These are phyloP conservation scores for Agaricus subrufescens DNA, from an alignment of 768 basidiomycete genomes.

Conservation along the genomic window DNA sequence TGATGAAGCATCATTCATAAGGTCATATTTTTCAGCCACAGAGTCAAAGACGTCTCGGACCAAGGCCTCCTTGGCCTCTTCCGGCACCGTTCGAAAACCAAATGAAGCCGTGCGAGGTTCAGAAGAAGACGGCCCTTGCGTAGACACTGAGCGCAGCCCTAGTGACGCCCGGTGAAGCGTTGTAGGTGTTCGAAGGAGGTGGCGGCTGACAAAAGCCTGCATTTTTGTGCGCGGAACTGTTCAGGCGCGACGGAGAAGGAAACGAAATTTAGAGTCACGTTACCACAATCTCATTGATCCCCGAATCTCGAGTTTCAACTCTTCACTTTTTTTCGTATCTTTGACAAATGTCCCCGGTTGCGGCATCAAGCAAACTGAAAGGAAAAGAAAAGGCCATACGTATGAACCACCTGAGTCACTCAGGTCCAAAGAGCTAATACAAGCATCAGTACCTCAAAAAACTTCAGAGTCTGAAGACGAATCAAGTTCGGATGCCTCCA, in stretches of 20 bases:
- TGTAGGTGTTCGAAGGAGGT: conserved; percentile 13
- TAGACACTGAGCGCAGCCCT: conserved; percentile 13
- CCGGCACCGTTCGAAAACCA: conserved; percentile 87
- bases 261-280: conserved; percentile 8
- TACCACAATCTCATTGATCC: not conserved
- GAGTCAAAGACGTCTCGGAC: conserved; percentile 94
- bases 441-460: conserved; percentile 14
- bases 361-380: conserved; percentile 22
- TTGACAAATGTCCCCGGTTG: conserved; percentile 14
- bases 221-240: conserved; percentile 13
- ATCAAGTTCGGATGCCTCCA: conserved; percentile 32
- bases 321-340: not conserved
- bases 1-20: conserved; percentile 99
- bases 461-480: conserved; percentile 27
- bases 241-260: not conserved
- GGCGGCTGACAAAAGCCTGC: conserved; percentile 18
- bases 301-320: not conserved
- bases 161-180: conserved; percentile 16
- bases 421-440: not conserved
- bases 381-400: conserved; percentile 43
- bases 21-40: conserved; percentile 91
- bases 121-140: conserved; percentile 10
- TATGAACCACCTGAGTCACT: conserved; percentile 12
- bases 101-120: conserved; percentile 70
- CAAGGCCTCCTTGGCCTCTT: conserved; percentile 81